Evolutionary conservation across 1,284 basidiomycete species (phyloP).

Genomic region (Sanghuangporus weigelae): DNA sequence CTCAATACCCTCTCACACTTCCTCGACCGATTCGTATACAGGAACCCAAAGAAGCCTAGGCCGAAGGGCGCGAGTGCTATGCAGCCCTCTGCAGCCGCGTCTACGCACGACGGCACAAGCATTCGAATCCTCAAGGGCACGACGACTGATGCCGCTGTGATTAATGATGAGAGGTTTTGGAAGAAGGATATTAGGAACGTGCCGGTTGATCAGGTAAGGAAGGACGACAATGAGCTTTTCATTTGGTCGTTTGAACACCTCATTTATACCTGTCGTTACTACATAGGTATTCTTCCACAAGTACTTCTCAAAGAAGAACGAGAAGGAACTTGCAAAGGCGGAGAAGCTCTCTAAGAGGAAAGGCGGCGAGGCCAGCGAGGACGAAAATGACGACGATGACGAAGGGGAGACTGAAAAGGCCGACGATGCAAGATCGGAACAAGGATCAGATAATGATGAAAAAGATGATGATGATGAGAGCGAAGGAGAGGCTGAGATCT

Average conservation of each 20-base stretch:
- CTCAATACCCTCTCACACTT: slow-evolving; percentile 93
- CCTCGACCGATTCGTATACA: slow-evolving; percentile 87
- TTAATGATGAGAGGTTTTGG: slow-evolving; percentile 83
- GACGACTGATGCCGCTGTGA: slow-evolving; percentile 39
- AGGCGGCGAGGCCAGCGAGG: slow-evolving; percentile 31
- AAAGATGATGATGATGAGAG: slow-evolving; percentile 34
- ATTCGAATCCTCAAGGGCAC: slow-evolving; percentile 76
- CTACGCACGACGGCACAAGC: slow-evolving; percentile 45
- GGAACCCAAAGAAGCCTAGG: slow-evolving; percentile 87
- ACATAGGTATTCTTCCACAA: slow-evolving; percentile 61
- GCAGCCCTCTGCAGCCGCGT: slow-evolving; percentile 80
- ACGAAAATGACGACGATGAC: slow-evolving; percentile 28
- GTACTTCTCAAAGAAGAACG: slow-evolving; percentile 60
- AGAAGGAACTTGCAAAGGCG: slow-evolving; percentile 43
- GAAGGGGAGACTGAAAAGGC: slow-evolving; percentile 23
- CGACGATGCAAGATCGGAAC: slow-evolving; percentile 19
- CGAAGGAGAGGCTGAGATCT: slow-evolving; percentile 62
- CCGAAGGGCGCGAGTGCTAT: slow-evolving; percentile 83
- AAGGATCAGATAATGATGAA: slow-evolving; percentile 28
- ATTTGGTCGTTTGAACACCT: slow-evolving; percentile 5
- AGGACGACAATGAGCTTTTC: neutral
- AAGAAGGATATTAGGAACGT: slow-evolving; percentile 69
- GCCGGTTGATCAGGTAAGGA: slow-evolving; percentile 83
- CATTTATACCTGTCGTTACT: slow-evolving; percentile 5
- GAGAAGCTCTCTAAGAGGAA: slow-evolving; percentile 42